Evolutionary conservation across 805 yeast genomes (phyloP), one percentile per base, ranked within the genome.

Genomic region (Wickerhamomyces queroliae): DNA sequence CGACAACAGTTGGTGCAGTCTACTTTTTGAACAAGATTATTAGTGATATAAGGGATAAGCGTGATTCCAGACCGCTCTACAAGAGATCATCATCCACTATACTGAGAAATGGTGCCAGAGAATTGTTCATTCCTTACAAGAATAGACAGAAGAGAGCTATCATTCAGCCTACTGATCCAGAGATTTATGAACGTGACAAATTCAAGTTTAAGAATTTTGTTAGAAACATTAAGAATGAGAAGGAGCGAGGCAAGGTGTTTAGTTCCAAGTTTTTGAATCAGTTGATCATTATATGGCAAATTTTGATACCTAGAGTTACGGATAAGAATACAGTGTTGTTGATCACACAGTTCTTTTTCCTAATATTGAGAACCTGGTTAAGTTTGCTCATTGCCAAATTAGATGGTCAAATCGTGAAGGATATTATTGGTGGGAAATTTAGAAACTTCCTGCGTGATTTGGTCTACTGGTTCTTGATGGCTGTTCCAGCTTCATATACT

Each of bases 371-470:
- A 61, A 90, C 98, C 1, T 90, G 90, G 83, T 69, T 90, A 43
- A 83, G 93, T 22, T 69, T 90, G 40, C 64, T 89, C 42, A 88
- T 90, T 24, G 95, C 98, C 4, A 82, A 83, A 56, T 68, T 90
- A 37, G 98, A 90, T 59, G 97, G 96, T 52, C 91, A 85, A 58
- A 83, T 90, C 37, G 96, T 89, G 33, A 82, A 85, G 58, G 91
- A 89, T 59, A 75, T 90, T 55, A 87, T 90, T 49, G 81, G 88
- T 15, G 88, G 89, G 15, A 78, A 82, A 47, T 87, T 89, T 16
- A 73, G 67, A 48, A 80, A 81, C 38, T 90, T 90, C 51, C 59
- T 79, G 30, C 68, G 85, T 43, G 96, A 90, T 58, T 67, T 90
- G 59, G 72, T 78, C 9, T 83, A 84, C 59, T 90, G 97, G 97